These are phyloP conservation scores for Phaeosphaeriaceae sp. DNA, from an alignment of 2,329 filamentous ascomycete genomes.

Conservation along the genomic window DNA sequence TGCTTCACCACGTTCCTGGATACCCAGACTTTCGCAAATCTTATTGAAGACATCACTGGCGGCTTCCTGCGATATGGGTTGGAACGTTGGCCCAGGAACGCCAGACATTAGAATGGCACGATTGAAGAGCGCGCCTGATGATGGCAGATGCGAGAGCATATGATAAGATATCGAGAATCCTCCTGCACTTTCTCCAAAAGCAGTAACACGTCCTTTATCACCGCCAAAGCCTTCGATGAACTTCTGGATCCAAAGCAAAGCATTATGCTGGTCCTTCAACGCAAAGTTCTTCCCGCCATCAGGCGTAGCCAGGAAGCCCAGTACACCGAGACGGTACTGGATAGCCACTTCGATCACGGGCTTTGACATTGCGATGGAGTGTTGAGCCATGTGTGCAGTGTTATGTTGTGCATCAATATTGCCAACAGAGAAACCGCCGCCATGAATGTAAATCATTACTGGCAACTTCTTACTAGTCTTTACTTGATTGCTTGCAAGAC, in stretches of 20 bases:
- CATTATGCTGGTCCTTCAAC: conserved; percentile 40
- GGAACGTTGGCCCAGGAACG: conserved; percentile 17
- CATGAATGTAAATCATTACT: conserved; percentile 60
- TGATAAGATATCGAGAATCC: conserved; percentile 38
- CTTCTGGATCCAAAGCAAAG: conserved; percentile 45
- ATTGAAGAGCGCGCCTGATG: conserved; percentile 23
- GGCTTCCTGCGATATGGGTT: conserved; percentile 10
- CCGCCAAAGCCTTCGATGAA: conserved; percentile 47
- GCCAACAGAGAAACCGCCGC: conserved; percentile 56
- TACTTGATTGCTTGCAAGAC: too few relatives aligned
- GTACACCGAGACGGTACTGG: conserved; percentile 36
- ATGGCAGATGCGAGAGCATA: conserved; percentile 22
- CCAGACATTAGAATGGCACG: conserved; percentile 31
- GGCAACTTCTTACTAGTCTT: conserved; percentile 44
- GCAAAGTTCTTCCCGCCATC: conserved; percentile 41
- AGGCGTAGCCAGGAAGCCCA: conserved; percentile 50
- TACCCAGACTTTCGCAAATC: conserved; percentile 28
- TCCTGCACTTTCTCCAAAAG: conserved; percentile 57
- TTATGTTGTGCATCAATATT: conserved; percentile 32
- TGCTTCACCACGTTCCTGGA: conserved; percentile 16
- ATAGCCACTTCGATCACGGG: conserved; percentile 25
- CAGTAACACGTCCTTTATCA: conserved; percentile 36
- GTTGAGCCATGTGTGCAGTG: conserved; percentile 28
- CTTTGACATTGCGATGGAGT: conserved; percentile 24
- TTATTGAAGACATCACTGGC: conserved; percentile 15